These are phyloP conservation scores for Aspergillus spinulosporus DNA, from an alignment of 2,329 filamentous ascomycete species.

Conservation along the genomic window DNA sequence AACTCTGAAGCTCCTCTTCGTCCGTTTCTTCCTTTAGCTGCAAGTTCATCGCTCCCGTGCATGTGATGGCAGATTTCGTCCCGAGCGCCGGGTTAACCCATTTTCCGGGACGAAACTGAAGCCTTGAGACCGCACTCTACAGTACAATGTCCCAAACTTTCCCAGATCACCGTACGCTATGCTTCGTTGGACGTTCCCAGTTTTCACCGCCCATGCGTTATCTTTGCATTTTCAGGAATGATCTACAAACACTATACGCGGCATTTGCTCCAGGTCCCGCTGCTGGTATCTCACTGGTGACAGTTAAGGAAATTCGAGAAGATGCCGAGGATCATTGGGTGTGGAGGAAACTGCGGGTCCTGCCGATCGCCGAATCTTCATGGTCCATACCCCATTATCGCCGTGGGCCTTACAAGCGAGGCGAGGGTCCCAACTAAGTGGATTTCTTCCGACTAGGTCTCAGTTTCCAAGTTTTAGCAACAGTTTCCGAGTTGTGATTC, in stretches of 20 bases:
- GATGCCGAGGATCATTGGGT: conserved; percentile 5
- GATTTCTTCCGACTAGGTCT: not conserved
- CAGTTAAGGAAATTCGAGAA: not conserved
- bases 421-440: not conserved
- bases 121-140: not conserved
- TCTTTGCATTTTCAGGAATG: not conserved
- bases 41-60: no score
- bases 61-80: no score
- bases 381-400: not conserved
- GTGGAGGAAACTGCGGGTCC: not conserved
- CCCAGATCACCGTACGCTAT: not conserved
- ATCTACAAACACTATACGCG: conserved; percentile 1
- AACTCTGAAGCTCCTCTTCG: no score
- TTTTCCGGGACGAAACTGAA: no score
- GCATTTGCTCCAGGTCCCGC: not conserved
- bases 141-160: not conserved
- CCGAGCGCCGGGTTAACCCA: no score
- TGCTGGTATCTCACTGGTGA: not conserved
- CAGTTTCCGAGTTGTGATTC: not conserved
- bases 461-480: not conserved
- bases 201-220: not conserved
- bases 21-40: no score
- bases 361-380: conserved; percentile 7
- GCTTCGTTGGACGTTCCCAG: not conserved
- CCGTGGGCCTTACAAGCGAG: not conserved